Evolutionary conservation across 2,329 filamentous ascomycete genomes (phyloP), one percentile per base, ranked within the genome.

Genomic region (Lecanicillium sp.): DNA sequence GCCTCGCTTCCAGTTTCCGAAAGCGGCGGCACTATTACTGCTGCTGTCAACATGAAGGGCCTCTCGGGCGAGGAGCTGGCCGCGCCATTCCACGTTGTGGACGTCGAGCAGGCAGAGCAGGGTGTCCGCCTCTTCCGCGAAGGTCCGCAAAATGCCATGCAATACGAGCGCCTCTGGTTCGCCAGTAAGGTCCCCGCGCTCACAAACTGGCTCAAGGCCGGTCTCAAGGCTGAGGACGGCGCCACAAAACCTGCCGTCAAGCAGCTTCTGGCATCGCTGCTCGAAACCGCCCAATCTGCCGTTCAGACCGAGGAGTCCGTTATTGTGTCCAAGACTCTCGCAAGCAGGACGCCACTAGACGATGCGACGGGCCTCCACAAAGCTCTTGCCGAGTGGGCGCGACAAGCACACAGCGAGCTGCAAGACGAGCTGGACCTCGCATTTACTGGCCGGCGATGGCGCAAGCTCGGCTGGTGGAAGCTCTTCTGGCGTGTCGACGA

Each of bases 401-500:
- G 91, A 58, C 72, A 73, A 19, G 88, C 87, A 0, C 91, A 97
- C 61, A 77, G 81, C 1, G 91, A 97, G 65, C 75, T 97, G 7
- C 87, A 89, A 53, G 78, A 85, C 43, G 79, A 90, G 56, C 78
- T 96, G 2, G 85, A 91, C 54, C 69, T 80, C 37, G 90, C 88
- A 0, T 91, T 96, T 57, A 72, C 78, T 0, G 82, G 86, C n/a
- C 75, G 71, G 15, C 75, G 82, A 32, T 96, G 91, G 91, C 78
- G 81, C 21, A 84, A 86, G 53, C 72, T 95, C 4, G 78, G 83
- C 14, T 97, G 91, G 90, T 96, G 89, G 86, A 95, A 95, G 63
- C 76, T 97, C 0, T 90, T 95, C 62, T 95, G 90, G 90, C 82
- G 89, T 17, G 90, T 93, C 20, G 91, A 97, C 61, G 91, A 96